A percentile compares a stretch with the other conserved stretches of the same genome.
Conservation (phyloP, 1,284 basidiomycete species). For the Sporisorium exsertum region DNA sequence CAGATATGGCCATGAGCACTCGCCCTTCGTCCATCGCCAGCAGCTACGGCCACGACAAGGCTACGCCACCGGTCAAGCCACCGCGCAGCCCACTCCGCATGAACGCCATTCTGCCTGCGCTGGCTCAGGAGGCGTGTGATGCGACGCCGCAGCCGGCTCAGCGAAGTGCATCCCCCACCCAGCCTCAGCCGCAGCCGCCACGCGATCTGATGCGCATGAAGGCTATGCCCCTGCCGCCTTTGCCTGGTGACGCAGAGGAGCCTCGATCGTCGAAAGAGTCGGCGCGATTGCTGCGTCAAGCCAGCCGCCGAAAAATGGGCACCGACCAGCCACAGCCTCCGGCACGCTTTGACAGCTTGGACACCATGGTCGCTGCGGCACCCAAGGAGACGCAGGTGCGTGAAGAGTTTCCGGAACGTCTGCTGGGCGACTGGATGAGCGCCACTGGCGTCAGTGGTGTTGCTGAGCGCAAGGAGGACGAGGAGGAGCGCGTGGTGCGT, state of each 20-base stretch:
- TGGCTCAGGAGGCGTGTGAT: conserved; percentile 16
- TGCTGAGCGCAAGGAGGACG: neutral
- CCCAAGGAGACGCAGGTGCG: conserved; percentile 23
- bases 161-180: neutral
- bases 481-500: neutral
- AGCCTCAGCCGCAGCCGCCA: neutral
- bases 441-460: neutral
- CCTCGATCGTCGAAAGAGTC: conserved; percentile 18
- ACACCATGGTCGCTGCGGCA: conserved; percentile 32
- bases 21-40: conserved; percentile 40
- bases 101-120: conserved; percentile 12
- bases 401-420: conserved; percentile 38
- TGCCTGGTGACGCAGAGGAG: conserved; percentile 13
- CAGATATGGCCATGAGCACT: conserved; percentile 27
- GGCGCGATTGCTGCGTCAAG: conserved; percentile 18
- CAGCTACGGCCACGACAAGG: conserved; percentile 22
- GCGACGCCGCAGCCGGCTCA: conserved; percentile 18
- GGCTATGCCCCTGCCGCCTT: conserved; percentile 32
- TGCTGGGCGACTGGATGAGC: conserved; percentile 43
- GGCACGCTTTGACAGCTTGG: conserved; percentile 31
- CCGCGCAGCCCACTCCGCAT: conserved; percentile 30
- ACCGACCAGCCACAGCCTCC: conserved; percentile 22
- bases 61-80: conserved; percentile 14
- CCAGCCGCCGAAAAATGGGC: conserved; percentile 27
- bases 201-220: conserved; percentile 26